These are phyloP conservation scores for Tolypocladium ovalisporum DNA, from an alignment of 2,329 filamentous ascomycete species.

Conservation along the genomic window DNA sequence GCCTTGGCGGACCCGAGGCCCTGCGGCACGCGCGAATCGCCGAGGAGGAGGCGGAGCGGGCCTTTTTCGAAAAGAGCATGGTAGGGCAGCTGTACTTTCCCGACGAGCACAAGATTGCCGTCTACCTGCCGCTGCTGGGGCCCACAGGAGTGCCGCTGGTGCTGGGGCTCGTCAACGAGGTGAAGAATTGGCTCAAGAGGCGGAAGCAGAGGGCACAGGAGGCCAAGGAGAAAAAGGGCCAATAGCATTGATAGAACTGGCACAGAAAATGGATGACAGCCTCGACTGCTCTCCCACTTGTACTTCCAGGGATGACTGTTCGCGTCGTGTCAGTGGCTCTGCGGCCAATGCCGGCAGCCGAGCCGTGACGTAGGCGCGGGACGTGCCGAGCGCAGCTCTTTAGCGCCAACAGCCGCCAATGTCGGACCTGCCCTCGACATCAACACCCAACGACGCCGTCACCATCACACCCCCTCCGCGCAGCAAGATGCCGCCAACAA, in stretches of 20 bases:
- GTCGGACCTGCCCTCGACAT: neutral
- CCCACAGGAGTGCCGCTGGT: constrained; percentile 84
- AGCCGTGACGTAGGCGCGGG: neutral
- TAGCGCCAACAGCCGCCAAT: neutral
- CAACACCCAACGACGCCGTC: neutral
- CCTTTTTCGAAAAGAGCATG: constrained; percentile 99
- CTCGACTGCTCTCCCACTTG: no score
- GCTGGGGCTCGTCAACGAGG: constrained; percentile 73
- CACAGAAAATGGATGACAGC: neutral
- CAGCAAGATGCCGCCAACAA: constrained; percentile 8
- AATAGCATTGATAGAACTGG: neutral
- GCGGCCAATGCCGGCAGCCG: neutral
- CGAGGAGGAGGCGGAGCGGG: constrained; percentile 79
- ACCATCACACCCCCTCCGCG: neutral
- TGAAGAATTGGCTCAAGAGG: constrained; percentile 50
- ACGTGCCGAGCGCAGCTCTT: neutral
- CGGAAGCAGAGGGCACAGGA: constrained; percentile 31
- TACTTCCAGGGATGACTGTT: no score
- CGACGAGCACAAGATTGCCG: constrained; percentile 94
- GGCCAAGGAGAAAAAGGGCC: constrained; percentile 9
- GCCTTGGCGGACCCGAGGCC: constrained; percentile 54
- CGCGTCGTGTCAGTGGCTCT: neutral
- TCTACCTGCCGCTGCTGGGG: constrained; percentile 84
- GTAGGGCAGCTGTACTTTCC: constrained; percentile 97
- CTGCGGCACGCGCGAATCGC: constrained; percentile 74